phyloP scores from a whole-genome alignment of 2,329 filamentous ascomycete genomes.

The Scleromitrula shiraiana region DNA sequence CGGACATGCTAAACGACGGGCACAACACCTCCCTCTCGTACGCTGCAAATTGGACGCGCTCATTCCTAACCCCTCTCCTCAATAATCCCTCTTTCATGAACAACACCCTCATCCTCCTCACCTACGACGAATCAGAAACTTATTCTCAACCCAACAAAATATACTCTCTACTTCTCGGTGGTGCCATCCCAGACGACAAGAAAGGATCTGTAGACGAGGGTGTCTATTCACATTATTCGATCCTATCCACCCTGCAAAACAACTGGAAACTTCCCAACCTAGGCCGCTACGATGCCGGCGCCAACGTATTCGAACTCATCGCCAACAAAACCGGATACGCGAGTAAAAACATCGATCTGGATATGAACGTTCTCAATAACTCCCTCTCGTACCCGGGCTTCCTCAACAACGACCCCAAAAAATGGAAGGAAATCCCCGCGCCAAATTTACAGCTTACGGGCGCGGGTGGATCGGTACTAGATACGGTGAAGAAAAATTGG shows the following conservation, averaged over 20 bases:
- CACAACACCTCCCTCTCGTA: slow-evolving; percentile 49
- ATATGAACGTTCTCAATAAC: slow-evolving; percentile 36
- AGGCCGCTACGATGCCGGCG: slow-evolving; percentile 37
- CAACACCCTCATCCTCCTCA: slow-evolving; percentile 47
- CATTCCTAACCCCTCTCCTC: slow-evolving; percentile 47
- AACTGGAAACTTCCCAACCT: slow-evolving; percentile 38
- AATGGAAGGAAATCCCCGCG: slow-evolving; percentile 30
- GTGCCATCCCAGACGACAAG: slow-evolving; percentile 39
- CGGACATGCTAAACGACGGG: slow-evolving; percentile 58
- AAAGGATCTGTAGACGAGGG: slow-evolving; percentile 44
- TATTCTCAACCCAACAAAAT: slow-evolving; percentile 46
- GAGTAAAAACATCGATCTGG: slow-evolving; percentile 18
- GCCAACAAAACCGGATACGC: slow-evolving; percentile 26
- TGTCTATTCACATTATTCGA: slow-evolving; percentile 40
- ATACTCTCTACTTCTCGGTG: slow-evolving; percentile 46
- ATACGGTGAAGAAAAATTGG: slow-evolving; percentile 31
- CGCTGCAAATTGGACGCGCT: slow-evolving; percentile 43
- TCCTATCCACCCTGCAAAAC: slow-evolving; percentile 34
- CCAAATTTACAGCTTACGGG: slow-evolving; percentile 38
- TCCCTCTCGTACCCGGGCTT: slow-evolving; percentile 37
- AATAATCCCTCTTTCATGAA: slow-evolving; percentile 43
- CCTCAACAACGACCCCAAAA: slow-evolving; percentile 31
- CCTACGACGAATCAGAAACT: slow-evolving; percentile 50
- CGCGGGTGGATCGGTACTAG: slow-evolving; percentile 35
- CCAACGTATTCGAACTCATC: slow-evolving; percentile 30